A percentile compares a stretch with the other conserved stretches of the same genome.
These are phyloP conservation scores for Chionographis japonica DNA, from an alignment of 106 monocot species.

Conservation along the genomic window DNA sequence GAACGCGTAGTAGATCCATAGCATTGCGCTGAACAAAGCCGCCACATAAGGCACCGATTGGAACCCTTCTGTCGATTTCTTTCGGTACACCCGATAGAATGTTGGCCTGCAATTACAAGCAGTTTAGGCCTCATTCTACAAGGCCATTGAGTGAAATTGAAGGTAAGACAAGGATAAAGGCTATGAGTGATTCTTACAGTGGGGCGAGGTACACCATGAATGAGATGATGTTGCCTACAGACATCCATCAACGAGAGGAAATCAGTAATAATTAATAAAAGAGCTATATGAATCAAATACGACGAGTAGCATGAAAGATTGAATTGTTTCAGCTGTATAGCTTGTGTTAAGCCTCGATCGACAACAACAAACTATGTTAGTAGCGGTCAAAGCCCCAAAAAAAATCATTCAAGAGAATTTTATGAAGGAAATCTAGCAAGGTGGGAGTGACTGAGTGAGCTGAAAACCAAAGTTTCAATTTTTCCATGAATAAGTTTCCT, in stretches of 20 bases:
- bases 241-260: not conserved
- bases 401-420: no score
- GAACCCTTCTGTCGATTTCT: conserved; percentile 49
- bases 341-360: no score
- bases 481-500: no score
- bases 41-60: conserved; percentile 52
- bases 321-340: no score
- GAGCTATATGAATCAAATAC: no score
- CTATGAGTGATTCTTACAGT: conserved; percentile 14
- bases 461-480: no score
- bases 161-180: no score
- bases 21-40: conserved; percentile 52
- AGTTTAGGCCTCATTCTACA: not conserved
- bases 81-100: conserved; percentile 34
- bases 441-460: no score
- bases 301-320: no score
- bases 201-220: conserved; percentile 30
- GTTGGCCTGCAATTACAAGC: conserved; percentile 33
- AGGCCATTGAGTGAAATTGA: not conserved
- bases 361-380: no score
- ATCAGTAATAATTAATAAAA: not conserved
- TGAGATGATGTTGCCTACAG: conserved; percentile 33
- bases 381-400: no score
- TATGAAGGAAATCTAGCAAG: no score
- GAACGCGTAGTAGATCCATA: conserved; percentile 64